These are phyloP conservation scores for Luffa aegyptiaca DNA, from an alignment of 306 rosid species.

Conservation along the genomic window DNA sequence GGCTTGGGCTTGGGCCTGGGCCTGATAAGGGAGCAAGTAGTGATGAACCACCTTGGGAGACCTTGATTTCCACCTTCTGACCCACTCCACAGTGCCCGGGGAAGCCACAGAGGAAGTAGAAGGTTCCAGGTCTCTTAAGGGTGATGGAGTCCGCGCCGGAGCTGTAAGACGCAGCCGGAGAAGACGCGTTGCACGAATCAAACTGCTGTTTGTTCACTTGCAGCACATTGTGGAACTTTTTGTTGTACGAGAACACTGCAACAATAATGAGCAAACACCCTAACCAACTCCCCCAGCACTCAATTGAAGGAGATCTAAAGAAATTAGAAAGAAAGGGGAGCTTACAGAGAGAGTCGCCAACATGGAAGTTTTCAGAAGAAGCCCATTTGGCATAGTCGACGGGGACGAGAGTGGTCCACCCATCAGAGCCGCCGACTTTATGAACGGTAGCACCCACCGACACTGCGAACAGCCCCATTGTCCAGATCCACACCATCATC, in stretches of 20 bases:
- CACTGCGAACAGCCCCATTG: neutral
- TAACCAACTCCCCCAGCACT: too few relatives aligned
- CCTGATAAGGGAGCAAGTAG: neutral
- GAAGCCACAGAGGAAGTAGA: slow-evolving; percentile 25
- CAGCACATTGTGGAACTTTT: slow-evolving; percentile 10
- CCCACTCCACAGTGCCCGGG: slow-evolving; percentile 16
- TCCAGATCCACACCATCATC: neutral
- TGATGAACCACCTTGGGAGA: neutral
- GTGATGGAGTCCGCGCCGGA: slow-evolving; percentile 14
- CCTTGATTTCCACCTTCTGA: slow-evolving; percentile 26
- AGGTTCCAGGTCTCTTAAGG: slow-evolving; percentile 11
- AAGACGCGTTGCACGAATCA: slow-evolving; percentile 12
- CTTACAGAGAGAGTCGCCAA: slow-evolving; percentile 25
- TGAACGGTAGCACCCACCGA: slow-evolving; percentile 10
- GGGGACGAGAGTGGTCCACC: slow-evolving; percentile 24
- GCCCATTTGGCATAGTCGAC: slow-evolving; percentile 25
- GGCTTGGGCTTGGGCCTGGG: neutral
- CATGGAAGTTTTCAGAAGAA: slow-evolving; percentile 14
- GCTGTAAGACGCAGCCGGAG: neutral
- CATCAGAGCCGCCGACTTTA: slow-evolving; percentile 27
- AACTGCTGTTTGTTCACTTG: slow-evolving; percentile 16
- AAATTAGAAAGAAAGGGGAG: neutral
- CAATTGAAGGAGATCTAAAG: neutral
- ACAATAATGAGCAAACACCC: too few relatives aligned
- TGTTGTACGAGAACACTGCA: slow-evolving; percentile 22